phyloP scores from a whole-genome alignment of 148 eudicot genomes.

The Dianthus caryophyllus region DNA sequence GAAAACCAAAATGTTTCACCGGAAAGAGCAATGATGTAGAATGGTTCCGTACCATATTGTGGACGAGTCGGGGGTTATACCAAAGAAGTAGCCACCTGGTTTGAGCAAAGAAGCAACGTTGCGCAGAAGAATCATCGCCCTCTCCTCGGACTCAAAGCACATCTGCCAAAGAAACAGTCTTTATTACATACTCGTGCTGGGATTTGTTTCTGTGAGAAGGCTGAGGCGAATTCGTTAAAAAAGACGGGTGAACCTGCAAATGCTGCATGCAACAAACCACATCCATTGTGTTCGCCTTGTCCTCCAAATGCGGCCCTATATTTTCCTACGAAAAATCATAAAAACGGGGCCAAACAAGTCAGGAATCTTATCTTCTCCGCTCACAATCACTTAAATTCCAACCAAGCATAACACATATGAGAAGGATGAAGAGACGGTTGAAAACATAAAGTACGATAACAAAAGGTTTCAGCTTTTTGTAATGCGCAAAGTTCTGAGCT shows the following conservation, averaged over 20 bases:
- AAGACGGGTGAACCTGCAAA: conserved; percentile 56
- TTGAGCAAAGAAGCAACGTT: conserved; percentile 86
- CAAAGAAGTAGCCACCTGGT: conserved; percentile 96
- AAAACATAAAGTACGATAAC: no score
- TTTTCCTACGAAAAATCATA: conserved; percentile 45
- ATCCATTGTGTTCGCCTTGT: conserved; percentile 61
- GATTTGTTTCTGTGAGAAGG: not conserved
- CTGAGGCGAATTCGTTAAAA: no score
- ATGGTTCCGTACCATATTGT: conserved; percentile 78
- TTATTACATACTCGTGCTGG: not conserved
- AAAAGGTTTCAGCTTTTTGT: no score
- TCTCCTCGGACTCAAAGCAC: conserved; percentile 88
- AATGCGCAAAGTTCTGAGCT: no score
- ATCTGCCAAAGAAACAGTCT: conserved; percentile 41
- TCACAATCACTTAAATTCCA: no score
- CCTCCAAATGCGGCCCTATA: conserved; percentile 45
- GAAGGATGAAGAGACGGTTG: no score
- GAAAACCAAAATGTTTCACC: not conserved
- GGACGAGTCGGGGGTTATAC: conserved; percentile 97
- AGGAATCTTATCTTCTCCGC: no score
- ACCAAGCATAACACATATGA: no score
- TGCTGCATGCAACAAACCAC: conserved; percentile 95
- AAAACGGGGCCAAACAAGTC: not conserved
- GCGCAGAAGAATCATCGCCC: conserved; percentile 65
- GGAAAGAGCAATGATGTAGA: not conserved